These are phyloP conservation scores for Penstemon davidsonii DNA, from an alignment of 257 asterid species.

Conservation along the genomic window DNA sequence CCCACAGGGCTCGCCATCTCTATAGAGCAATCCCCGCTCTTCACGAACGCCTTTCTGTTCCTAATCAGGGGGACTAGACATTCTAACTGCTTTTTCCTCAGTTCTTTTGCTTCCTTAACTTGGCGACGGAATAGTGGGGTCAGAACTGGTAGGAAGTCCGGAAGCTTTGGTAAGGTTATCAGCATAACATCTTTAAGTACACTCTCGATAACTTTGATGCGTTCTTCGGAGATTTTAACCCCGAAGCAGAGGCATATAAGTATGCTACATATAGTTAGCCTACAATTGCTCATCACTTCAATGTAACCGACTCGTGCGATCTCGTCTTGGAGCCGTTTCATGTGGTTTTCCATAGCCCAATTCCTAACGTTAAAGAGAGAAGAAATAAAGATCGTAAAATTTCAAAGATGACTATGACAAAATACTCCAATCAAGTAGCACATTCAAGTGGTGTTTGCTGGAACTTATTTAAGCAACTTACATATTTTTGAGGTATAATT, in stretches of 20 bases:
- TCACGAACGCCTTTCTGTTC: slow-evolving; percentile 63
- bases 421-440: too few relatives aligned
- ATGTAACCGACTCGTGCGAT: slow-evolving; percentile 53
- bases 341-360: slow-evolving; percentile 40
- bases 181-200: slow-evolving; percentile 85
- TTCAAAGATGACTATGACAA: too few relatives aligned
- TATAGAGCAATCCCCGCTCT: slow-evolving; percentile 41
- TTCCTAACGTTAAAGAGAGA: too few relatives aligned
- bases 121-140: slow-evolving; percentile 71
- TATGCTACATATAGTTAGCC: slow-evolving; percentile 77
- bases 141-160: slow-evolving; percentile 80
- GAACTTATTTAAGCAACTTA: too few relatives aligned
- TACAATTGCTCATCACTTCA: slow-evolving; percentile 81
- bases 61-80: slow-evolving; percentile 70
- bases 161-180: slow-evolving; percentile 80
- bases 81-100: slow-evolving; percentile 65
- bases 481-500: too few relatives aligned
- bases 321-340: slow-evolving; percentile 55
- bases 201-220: slow-evolving; percentile 56
- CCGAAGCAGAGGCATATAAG: slow-evolving; percentile 90
- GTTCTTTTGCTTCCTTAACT: slow-evolving; percentile 57
- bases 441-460: too few relatives aligned
- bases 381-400: too few relatives aligned
- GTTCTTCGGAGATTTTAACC: slow-evolving; percentile 55
- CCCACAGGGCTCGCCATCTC: slow-evolving; percentile 94